Evolutionary conservation across 1,139 yeast genomes (phyloP).

Genomic region (Candida neerlandica): DNA sequence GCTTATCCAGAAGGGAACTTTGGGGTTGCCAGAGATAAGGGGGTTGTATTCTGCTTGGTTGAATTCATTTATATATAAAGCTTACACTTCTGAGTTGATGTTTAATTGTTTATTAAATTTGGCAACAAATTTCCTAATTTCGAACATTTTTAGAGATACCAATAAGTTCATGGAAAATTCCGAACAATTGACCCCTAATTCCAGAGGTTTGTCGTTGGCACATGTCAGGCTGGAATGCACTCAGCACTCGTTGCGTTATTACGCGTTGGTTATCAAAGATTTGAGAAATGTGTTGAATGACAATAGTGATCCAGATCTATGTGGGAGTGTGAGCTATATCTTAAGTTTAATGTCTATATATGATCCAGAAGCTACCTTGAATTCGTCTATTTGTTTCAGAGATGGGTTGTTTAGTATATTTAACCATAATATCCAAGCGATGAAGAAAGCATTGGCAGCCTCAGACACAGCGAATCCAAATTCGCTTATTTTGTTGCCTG

Average conservation of each 20-base stretch:
- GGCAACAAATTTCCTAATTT: constrained; percentile 43
- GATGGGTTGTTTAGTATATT: constrained; percentile 47
- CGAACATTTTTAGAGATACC: constrained; percentile 31
- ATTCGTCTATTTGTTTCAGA: constrained; percentile 42
- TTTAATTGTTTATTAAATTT: constrained; percentile 43
- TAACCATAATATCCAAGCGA: constrained; percentile 29
- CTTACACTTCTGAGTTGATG: constrained; percentile 30
- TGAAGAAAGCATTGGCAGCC: constrained; percentile 17
- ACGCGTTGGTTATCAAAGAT: constrained; percentile 40
- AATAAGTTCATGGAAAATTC: constrained; percentile 3
- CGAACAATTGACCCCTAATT: constrained; percentile 4
- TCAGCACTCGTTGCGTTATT: constrained; percentile 32
- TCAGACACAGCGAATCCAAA: constrained; percentile 4
- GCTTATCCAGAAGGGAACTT: constrained; percentile 29
- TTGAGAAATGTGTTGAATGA: constrained; percentile 33
- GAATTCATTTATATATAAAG: constrained; percentile 32
- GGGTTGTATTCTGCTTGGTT: constrained; percentile 38
- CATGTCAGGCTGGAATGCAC: constrained; percentile 5
- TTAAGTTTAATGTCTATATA: constrained; percentile 46
- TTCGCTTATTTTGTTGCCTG: constrained; percentile 27
- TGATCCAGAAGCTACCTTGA: constrained; percentile 48
- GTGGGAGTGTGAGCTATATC: constrained; percentile 43
- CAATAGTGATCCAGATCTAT: constrained; percentile 34
- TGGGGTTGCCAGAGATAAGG: constrained; percentile 33
- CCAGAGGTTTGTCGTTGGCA: constrained; percentile 7